Evolutionary conservation across 176 grass and related monocot genomes (phyloP).

Genomic region (Zea mays): Zm-B73-REFERENCE-NAM-5.0 NC_050105.1:90888001-90888500

Average conservation of each 20-base stretch:
- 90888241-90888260: conserved; percentile 41
- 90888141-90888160: conserved; percentile 38
- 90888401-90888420: conserved; percentile 17
- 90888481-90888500: conserved; percentile 29
- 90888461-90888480: conserved; percentile 24
- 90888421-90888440: neutral
- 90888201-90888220: conserved; percentile 7
- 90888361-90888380: conserved; percentile 37
- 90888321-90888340: conserved; percentile 31
- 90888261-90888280: conserved; percentile 10
- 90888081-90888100: conserved; percentile 62
- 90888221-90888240: conserved; percentile 24
- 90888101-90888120: conserved; percentile 60
- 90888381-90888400: conserved; percentile 25
- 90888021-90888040: conserved; percentile 27
- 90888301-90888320: conserved; percentile 11
- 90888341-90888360: conserved; percentile 23
- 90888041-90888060: conserved; percentile 43
- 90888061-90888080: conserved; percentile 57
- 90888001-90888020: conserved; percentile 36
- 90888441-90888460: neutral
- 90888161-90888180: conserved; percentile 41
- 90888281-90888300: conserved; percentile 15
- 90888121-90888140: conserved; percentile 42
- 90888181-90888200: conserved; percentile 23